A percentile compares a stretch with the other conserved stretches of the same genome.
Evolutionary conservation across 1,139 yeast genomes (phyloP).

Genomic region (Blastobotrys ciferrii): DNA sequence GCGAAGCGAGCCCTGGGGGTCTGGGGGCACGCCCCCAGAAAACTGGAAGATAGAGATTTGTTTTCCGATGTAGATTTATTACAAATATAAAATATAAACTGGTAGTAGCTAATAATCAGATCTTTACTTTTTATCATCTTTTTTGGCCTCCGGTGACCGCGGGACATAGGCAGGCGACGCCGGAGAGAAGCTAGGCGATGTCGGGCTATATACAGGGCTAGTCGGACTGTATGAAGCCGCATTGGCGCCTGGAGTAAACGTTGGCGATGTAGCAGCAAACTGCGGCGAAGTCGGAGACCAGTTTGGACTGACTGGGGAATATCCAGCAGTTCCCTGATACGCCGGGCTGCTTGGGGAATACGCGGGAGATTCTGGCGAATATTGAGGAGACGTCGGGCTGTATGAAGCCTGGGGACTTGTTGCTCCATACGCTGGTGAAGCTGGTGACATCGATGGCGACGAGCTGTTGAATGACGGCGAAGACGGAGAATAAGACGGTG

Average conservation of each 20-base stretch:
- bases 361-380: conserved; percentile 63
- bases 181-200: conserved; percentile 66
- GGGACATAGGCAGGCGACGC: conserved; percentile 62
- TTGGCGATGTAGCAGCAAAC: conserved; percentile 59
- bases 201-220: conserved; percentile 67
- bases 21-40: no score
- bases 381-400: conserved; percentile 61
- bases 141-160: conserved; percentile 53
- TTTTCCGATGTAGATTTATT: background rate
- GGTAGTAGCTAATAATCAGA: background rate
- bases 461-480: conserved; percentile 25
- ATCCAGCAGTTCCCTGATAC: conserved; percentile 25
- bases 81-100: background rate
- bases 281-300: conserved; percentile 18
- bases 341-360: conserved; percentile 48
- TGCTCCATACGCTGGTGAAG: conserved; percentile 13
- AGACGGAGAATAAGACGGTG: conserved; percentile 2
- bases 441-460: conserved; percentile 58
- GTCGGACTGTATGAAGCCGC: conserved; percentile 75
- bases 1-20: no score
- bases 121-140: background rate
- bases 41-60: no score
- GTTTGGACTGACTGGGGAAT: conserved; percentile 16
- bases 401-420: conserved; percentile 36
- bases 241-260: conserved; percentile 56